Evolutionary conservation across 345 rosid genomes (phyloP).

Genomic region (Hibiscus tridactylites): DNA sequence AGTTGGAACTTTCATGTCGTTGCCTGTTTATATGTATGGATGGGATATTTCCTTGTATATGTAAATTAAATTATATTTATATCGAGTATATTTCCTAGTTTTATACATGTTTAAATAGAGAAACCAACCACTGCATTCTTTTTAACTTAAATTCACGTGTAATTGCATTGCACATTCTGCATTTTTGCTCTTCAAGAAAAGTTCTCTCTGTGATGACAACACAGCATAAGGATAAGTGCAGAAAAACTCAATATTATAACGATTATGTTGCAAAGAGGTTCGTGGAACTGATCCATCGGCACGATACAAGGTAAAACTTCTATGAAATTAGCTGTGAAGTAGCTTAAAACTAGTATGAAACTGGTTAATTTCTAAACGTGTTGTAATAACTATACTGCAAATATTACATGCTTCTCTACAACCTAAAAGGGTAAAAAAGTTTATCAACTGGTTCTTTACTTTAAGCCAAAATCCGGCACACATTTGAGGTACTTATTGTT

Average conservation of each 20-base stretch:
- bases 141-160: too few relatives aligned
- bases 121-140: too few relatives aligned
- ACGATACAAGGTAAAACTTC: too few relatives aligned
- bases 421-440: neutral
- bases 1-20: neutral
- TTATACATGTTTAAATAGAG: too few relatives aligned
- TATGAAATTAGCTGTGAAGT: neutral
- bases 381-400: neutral
- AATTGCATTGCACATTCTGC: too few relatives aligned
- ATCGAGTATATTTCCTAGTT: too few relatives aligned
- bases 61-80: neutral
- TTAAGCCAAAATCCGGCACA: neutral
- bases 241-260: too few relatives aligned
- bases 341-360: neutral
- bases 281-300: too few relatives aligned
- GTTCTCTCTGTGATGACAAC: too few relatives aligned
- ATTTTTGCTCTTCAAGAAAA: too few relatives aligned
- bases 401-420: conserved; percentile 9
- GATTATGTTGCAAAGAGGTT: too few relatives aligned
- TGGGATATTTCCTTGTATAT: neutral
- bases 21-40: neutral
- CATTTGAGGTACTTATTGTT: neutral
- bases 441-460: neutral
- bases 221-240: too few relatives aligned
- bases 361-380: neutral